These are phyloP conservation scores for Panus rudis DNA, from an alignment of 768 basidiomycete species.

Conservation along the genomic window DNA sequence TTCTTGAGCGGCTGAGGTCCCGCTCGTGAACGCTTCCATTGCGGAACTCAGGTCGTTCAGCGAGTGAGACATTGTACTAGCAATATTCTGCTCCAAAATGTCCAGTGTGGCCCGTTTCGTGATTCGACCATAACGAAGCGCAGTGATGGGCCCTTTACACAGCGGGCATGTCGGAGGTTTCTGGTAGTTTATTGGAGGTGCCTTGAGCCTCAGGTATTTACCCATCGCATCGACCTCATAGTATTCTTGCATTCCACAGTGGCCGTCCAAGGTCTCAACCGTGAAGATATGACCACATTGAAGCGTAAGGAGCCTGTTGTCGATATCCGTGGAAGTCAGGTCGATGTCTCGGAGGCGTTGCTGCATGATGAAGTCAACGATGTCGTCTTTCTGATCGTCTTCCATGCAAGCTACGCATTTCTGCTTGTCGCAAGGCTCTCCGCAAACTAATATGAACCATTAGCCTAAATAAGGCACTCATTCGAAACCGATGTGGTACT, in stretches of 20 bases:
- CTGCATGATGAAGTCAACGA: conserved; percentile 57
- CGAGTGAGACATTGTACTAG: conserved; percentile 39
- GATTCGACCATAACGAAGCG: conserved; percentile 53
- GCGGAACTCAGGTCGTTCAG: conserved; percentile 23
- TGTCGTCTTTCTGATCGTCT: conserved; percentile 26
- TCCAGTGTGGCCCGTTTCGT: conserved; percentile 59
- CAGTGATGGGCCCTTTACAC: conserved; percentile 50
- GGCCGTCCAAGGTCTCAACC: conserved; percentile 63
- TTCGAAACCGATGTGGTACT: conserved; percentile 7
- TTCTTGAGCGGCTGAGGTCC: background rate
- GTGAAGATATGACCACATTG: conserved; percentile 62
- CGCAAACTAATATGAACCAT: conserved; percentile 46
- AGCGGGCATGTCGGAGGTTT: conserved; percentile 53
- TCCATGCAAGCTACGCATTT: conserved; percentile 46
- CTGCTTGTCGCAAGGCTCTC: conserved; percentile 54
- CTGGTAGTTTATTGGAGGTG: conserved; percentile 33
- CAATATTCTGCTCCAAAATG: conserved; percentile 58
- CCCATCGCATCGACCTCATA: conserved; percentile 36
- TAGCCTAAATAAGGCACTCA: conserved; percentile 5
- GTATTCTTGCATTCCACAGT: conserved; percentile 42
- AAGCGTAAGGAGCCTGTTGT: conserved; percentile 53
- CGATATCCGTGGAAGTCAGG: conserved; percentile 30
- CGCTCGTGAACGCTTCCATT: no score
- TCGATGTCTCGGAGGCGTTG: conserved; percentile 44
- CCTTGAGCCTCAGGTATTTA: conserved; percentile 36